Conservation (phyloP, 1,139 yeast genomes). For the Yamadazyma spencermartinsiae region DNA sequence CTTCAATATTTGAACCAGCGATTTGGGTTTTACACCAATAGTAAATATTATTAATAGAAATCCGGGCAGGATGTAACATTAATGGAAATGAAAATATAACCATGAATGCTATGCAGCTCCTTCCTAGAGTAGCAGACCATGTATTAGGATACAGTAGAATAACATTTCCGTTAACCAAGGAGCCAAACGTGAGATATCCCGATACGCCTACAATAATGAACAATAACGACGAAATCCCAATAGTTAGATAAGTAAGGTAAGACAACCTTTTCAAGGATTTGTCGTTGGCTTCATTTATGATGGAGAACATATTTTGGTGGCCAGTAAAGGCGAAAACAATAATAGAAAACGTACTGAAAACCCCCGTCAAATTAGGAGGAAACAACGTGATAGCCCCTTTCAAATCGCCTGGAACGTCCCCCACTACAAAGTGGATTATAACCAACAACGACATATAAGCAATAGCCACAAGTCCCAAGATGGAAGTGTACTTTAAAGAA, state of each 20-base stretch:
- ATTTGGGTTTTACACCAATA: constrained; percentile 38
- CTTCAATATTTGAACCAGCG: constrained; percentile 1
- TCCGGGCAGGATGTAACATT: constrained; percentile 90
- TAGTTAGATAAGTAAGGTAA: constrained; percentile 55
- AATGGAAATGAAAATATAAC: constrained; percentile 87
- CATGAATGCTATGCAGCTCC: constrained; percentile 75
- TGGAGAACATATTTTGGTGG: constrained; percentile 52
- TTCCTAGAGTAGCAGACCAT: constrained; percentile 60
- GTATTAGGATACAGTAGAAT: constrained; percentile 63
- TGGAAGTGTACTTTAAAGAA: constrained; percentile 45
- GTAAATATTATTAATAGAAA: constrained; percentile 74
- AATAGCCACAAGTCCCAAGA: constrained; percentile 43
- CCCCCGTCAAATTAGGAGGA: constrained; percentile 60
- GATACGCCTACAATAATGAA: constrained; percentile 43
- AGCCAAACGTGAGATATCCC: constrained; percentile 49
- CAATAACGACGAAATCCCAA: constrained; percentile 37
- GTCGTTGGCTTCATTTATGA: constrained; percentile 52
- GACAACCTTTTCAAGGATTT: constrained; percentile 53
- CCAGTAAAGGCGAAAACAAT: constrained; percentile 52
- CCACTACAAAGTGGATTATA: constrained; percentile 32
- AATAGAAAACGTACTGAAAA: constrained; percentile 60
- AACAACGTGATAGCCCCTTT: constrained; percentile 57
- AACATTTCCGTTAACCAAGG: constrained; percentile 67
- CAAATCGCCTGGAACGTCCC: constrained; percentile 45
- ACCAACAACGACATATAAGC: constrained; percentile 40